Base-by-base conservation (phyloP, 176 grass and related monocot species). In the Avena eriantha region DNA sequence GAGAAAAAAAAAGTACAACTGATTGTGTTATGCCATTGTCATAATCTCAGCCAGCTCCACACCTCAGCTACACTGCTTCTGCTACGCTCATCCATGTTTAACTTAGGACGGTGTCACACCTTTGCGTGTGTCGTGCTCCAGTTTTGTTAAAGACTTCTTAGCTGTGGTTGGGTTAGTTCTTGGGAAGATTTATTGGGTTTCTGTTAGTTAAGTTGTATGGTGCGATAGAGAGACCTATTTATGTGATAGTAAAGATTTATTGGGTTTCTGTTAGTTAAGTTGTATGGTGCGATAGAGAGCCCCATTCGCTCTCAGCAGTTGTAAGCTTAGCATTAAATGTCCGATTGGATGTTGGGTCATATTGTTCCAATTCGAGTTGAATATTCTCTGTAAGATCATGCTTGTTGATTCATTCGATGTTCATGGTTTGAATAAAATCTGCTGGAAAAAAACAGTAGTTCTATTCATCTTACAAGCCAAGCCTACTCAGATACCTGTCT, bases 291-390 rank as follows among this genome's bases (percentile, higher is more conserved):
- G 67, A 69, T 69, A 41, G 67, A 69, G 17, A 41, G 36, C 41
- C 67, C 67, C 3, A 19, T 69, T 69, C 11, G 16, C 33, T 45
- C 39, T 43, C 12, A 24, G 53, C 77, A 61, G 35, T 24, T 79
- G 35, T 53, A 78, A 78, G 33, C 21, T 79, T 79, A 39, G 12
- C 55, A 57, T 58, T 18, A 80, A 29, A 80, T 80, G 23, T 47
- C 34, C 8, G 24, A 24, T 48, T 13, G 26, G 15, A 79, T 23
- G 7, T 24, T 58, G 19, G 8, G 8, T 60, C 55, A 61, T 79
- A 18, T 78, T 84, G 49, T 65, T 35, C 47, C 11, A 21, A 22
- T 84, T 49, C 23, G 1, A 77, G 15, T 45, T 56, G 34, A 46
- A 43, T 4, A 79, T 39, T 36, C 51, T 18, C 50, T 69, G 45